A percentile compares a stretch with the other conserved stretches of the same genome.
phyloP scores from a whole-genome alignment of 768 basidiomycete genomes.

The Hygrophorus pudorinus region DNA sequence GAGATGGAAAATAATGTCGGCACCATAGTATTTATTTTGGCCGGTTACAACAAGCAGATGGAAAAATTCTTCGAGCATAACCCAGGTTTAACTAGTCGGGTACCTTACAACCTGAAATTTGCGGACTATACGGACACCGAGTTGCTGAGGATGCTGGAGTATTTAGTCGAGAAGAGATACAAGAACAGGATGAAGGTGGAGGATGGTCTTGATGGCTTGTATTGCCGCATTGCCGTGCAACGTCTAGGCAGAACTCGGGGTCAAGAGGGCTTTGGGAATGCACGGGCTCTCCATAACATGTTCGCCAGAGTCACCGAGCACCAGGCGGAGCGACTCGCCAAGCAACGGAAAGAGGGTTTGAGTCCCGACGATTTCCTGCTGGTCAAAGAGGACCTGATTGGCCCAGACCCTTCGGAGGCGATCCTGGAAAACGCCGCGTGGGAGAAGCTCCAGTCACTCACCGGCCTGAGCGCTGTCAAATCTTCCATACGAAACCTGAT shows the following conservation, averaged over 20 bases:
- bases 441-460: slow-evolving; percentile 40
- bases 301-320: slow-evolving; percentile 36
- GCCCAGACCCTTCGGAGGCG: slow-evolving; percentile 48
- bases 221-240: slow-evolving; percentile 41
- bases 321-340: slow-evolving; percentile 40
- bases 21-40: slow-evolving; percentile 56
- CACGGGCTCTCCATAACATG: slow-evolving; percentile 46
- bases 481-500: slow-evolving; percentile 38
- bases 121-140: slow-evolving; percentile 51
- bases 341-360: slow-evolving; percentile 28
- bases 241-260: slow-evolving; percentile 52
- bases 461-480: slow-evolving; percentile 51
- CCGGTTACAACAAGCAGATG: slow-evolving; percentile 66
- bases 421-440: slow-evolving; percentile 37
- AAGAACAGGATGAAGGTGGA: slow-evolving; percentile 44
- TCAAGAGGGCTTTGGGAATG: slow-evolving; percentile 57
- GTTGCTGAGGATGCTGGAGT: slow-evolving; percentile 43
- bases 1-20: slow-evolving; percentile 69
- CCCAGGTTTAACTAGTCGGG: slow-evolving; percentile 56
- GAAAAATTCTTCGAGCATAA: slow-evolving; percentile 73
- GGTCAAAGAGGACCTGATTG: slow-evolving; percentile 48
- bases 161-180: slow-evolving; percentile 35
- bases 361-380: slow-evolving; percentile 42
- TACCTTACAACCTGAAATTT: slow-evolving; percentile 51
- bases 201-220: slow-evolving; percentile 43